Evolutionary conservation across 495 filamentous ascomycete genomes (phyloP).

Genomic region (Penicillium desertorum): DNA sequence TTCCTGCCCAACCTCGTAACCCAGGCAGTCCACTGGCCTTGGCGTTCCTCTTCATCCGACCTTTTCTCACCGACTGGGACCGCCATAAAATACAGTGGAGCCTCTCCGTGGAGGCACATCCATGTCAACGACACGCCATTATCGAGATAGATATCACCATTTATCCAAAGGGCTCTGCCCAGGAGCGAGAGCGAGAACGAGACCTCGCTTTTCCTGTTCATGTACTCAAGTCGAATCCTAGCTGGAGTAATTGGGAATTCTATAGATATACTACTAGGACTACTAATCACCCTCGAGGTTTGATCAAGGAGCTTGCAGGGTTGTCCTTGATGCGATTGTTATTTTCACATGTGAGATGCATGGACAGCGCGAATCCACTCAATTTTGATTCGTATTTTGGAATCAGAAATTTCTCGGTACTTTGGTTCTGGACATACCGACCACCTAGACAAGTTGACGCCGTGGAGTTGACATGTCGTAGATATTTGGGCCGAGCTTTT

Average conservation of each 20-base stretch:
- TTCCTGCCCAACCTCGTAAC: neutral
- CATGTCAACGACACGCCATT: neutral
- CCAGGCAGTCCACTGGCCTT: neutral
- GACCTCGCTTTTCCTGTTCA: neutral
- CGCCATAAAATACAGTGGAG: neutral
- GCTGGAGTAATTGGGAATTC: neutral
- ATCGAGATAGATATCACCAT: neutral
- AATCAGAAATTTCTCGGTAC: neutral
- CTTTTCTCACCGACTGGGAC: neutral
- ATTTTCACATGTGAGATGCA: neutral
- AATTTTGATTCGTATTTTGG: neutral
- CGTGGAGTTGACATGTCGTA: neutral
- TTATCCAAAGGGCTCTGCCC: neutral
- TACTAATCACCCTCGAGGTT: neutral
- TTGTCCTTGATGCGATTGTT: neutral
- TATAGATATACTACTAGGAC: neutral
- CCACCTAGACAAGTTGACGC: neutral
- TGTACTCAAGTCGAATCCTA: neutral
- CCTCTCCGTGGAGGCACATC: neutral
- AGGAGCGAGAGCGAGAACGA: too few relatives aligned
- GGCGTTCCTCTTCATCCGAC: neutral
- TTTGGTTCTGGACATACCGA: neutral
- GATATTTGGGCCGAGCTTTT: neutral
- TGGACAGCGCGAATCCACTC: neutral
- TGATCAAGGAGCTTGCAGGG: neutral